Base-by-base conservation (phyloP, 2,329 filamentous ascomycete species). In the Colletotrichum incanum region DNA sequence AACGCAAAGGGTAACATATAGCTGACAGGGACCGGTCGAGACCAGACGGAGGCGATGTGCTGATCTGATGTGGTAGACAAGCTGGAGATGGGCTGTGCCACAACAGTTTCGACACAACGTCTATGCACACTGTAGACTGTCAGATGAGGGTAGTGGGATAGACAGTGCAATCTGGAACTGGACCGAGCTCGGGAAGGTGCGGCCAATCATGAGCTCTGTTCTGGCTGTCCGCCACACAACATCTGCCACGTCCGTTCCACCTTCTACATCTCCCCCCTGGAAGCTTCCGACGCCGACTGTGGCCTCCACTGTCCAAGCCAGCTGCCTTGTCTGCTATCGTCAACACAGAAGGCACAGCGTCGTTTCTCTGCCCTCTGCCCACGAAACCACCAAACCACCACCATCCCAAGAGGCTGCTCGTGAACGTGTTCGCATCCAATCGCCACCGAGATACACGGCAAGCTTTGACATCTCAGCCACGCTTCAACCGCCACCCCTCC, bases 191-290 rank as follows among this genome's bases (percentile, higher is more conserved):
- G 18, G 6, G 8, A 31, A 26, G 18, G 12, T 31, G 9, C 14
- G 34, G 31, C 68, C 68, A 71, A 71, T 71, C 68, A 71, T 20
- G 16, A 16, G 26, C 20, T 45, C n/a, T 31, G 14, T 54, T 49
- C n/a, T 26, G 8, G 18, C 28, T 66, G 54, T 16, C 60, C 45
- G 52, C 70, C 66, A 71, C 66, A 70, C 55, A 62, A 18, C 26
- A 54, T 64, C 43, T 72, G 70, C 70, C 70, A 72, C 66, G 66
- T 70, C 66, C 67, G 49, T 55, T 18, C 65, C 39, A 70, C 43
- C 52, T 70, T 55, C 41, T 39, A 47, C n/a, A 2, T 20, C n/a
- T 16, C 12, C 39, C 12, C 23, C 55, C n/a, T 14, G 55, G 59
- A 52, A 61, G 47, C 47, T 67, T 43, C 55, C 43, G 54, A 56